A percentile compares a stretch with the other conserved stretches of the same genome.
Evolutionary conservation across 192 early-diverging fungal genomes (phyloP).

Genomic region (Chytriomyces confervae): DNA sequence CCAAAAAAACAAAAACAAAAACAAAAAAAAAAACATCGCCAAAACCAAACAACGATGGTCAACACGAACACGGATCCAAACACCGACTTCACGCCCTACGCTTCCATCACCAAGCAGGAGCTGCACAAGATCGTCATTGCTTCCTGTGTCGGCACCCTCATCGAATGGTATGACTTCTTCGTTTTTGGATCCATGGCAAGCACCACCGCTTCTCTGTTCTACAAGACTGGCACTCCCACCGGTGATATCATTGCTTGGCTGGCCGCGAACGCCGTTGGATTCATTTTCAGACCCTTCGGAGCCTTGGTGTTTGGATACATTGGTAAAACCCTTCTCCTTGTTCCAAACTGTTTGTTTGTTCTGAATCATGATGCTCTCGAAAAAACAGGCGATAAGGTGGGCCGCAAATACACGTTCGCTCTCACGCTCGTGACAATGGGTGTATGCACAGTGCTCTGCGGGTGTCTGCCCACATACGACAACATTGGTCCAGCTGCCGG

Average conservation of each 20-base stretch:
- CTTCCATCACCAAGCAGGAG: neutral
- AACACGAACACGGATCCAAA: too few species aligned
- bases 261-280: constrained; percentile 38
- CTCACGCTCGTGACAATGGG: constrained; percentile 37
- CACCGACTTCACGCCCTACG: neutral
- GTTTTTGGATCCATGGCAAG: constrained; percentile 37
- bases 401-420: constrained; percentile 36
- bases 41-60: too few species aligned
- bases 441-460: constrained; percentile 28
- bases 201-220: constrained; percentile 31
- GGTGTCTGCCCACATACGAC: constrained; percentile 36
- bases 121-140: constrained; percentile 4
- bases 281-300: constrained; percentile 38
- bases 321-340: constrained; percentile 14
- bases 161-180: constrained; percentile 45
- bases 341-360: neutral
- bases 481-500: constrained; percentile 33
- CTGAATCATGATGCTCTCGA: too few species aligned
- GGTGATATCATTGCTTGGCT: constrained; percentile 36
- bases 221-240: constrained; percentile 24
- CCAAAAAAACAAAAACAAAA: too few species aligned
- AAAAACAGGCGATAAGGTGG: neutral
- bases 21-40: too few species aligned
- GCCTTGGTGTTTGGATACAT: constrained; percentile 40
- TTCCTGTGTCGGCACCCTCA: neutral